Evolutionary conservation across 345 rosid species (phyloP).

Genomic region (Eucalyptus pumila): DNA sequence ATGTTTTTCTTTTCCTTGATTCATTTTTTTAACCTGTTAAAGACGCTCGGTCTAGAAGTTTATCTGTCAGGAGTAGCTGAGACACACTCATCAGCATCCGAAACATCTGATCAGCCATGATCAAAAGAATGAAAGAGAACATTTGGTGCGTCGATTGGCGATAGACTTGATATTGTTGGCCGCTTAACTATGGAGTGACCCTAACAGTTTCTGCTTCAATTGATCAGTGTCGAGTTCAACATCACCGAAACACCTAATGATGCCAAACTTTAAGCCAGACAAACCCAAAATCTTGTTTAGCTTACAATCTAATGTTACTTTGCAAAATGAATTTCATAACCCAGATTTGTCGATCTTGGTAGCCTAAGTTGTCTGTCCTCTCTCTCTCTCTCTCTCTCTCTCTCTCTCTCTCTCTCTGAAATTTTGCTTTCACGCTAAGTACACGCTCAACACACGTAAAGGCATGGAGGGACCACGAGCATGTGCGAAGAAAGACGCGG

Average conservation of each 20-base stretch:
- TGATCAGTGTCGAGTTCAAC: neutral
- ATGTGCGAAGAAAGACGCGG: neutral
- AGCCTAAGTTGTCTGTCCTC: neutral
- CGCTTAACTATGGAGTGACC: neutral
- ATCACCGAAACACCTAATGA: neutral
- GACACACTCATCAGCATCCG: neutral
- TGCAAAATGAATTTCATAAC: neutral
- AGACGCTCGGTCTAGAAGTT: neutral
- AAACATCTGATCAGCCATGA: neutral
- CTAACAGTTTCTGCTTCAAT: neutral
- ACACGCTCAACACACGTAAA: neutral
- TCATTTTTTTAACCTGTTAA: neutral
- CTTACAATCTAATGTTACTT: neutral
- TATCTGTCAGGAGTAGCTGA: neutral
- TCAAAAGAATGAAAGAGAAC: neutral
- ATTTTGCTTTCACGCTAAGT: neutral
- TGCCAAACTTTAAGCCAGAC: neutral
- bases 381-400: neutral
- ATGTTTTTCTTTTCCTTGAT: neutral
- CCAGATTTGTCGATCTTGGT: neutral
- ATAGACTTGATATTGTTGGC: neutral
- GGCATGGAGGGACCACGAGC: neutral
- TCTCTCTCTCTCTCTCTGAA: neutral
- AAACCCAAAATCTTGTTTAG: neutral
- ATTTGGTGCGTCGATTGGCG: neutral